A percentile compares a stretch with the other conserved stretches of the same genome.
These are phyloP conservation scores for Sonneratia alba DNA, from an alignment of 345 rosid genomes.

Conservation along the genomic window DNA sequence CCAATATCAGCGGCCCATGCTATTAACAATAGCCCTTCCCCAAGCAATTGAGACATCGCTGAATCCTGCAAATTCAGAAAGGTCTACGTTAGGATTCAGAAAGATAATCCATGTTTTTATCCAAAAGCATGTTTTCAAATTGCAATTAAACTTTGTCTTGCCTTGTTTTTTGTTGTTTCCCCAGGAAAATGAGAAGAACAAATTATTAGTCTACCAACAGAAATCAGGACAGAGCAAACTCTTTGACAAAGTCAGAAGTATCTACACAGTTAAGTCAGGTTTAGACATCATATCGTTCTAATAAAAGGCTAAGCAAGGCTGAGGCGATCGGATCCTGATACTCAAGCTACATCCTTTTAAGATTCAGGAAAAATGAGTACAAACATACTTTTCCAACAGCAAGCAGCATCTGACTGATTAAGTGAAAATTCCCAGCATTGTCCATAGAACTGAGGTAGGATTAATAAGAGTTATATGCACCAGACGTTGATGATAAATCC, in stretches of 20 bases:
- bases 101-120: neutral
- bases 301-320: no score
- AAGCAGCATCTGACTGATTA: no score
- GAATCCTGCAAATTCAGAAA: conserved; percentile 38
- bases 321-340: no score
- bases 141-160: neutral
- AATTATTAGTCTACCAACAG: no score
- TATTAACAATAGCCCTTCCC: conserved; percentile 39
- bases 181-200: neutral
- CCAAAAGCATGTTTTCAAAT: no score
- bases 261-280: neutral
- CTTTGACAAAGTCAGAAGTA: neutral
- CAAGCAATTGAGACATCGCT: conserved; percentile 68
- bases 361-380: no score
- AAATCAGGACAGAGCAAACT: no score
- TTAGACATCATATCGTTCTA: neutral
- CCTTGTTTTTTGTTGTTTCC: neutral
- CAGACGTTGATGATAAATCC: no score
- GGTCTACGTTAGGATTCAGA: neutral
- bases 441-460: neutral
- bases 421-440: no score
- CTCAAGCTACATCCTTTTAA: no score
- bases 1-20: conserved; percentile 9
- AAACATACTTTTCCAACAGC: no score
- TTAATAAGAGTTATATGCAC: neutral